Evolutionary conservation across 2,329 filamentous ascomycete genomes (phyloP), one percentile per base, ranked within the genome.

Genomic region (Bipolaris sorokiniana): DNA sequence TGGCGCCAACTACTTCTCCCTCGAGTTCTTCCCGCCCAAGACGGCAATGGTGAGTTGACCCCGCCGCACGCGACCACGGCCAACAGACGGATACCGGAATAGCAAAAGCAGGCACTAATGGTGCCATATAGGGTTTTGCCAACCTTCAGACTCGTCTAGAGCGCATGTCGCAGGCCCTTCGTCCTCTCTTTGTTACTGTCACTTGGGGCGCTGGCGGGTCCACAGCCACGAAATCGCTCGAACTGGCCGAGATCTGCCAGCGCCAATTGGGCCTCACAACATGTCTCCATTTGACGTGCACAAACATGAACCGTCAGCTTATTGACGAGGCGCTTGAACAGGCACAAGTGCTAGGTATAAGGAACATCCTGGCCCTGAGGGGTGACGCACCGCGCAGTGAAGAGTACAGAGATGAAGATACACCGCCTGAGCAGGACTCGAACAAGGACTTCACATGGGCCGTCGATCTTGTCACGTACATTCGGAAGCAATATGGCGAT

Each of bases 21-120:
- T 98, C 78, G 95, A 99, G 81, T 99, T 99, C 86, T 99, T 99
- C 81, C 95, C 95, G 66, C 95, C 95, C 62, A 99, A 98, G 82
- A 99, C 95, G 45, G 84, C 89, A 60, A 97, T 96, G 88, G 85
- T 86, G 72, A 69, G 78, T 55, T 41, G 78, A 67, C 64, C 65
- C 67, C 58, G 55, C 63, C 58, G 54, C 47, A 55, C 53, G 54
- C 57, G 55, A 54, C 44, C 16, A 47, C 41, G 15, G 41, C 18
- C 40, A 36, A 33, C 23, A 33, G n/a, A 34, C 11, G 11, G 34
- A 9, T 2, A 13, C 34, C 18, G 31, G 3, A 7, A 16, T 9
- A 9, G 11, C 5, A 18, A 20, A 31, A 22, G 15, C 41, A 34
- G 42, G 7, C 13, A 15, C 22, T 38, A 16, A 45, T 26, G 48